Percentiles rank a stretch among this genome's conserved stretches.
Conservation (phyloP, 257 asterid species). For the Penstemon eatonii region DNA sequence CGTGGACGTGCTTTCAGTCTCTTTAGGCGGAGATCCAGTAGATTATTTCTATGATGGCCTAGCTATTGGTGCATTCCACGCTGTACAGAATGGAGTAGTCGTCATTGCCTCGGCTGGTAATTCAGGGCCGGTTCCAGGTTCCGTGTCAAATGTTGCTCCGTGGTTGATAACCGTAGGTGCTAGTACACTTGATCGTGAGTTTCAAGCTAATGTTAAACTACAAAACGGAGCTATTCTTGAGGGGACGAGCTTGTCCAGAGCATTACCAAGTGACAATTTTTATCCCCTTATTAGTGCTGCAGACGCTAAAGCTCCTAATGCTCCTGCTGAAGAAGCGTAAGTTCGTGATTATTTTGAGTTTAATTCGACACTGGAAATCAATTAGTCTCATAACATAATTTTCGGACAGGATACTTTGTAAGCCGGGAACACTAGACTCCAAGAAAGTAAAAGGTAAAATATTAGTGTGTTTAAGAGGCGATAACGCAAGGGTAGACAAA, state of each 20-base stretch:
- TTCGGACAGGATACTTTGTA: conserved; percentile 47
- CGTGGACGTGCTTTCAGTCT: conserved; percentile 67
- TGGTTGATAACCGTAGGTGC: conserved; percentile 78
- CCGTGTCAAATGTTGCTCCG: conserved; percentile 61
- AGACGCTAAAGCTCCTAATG: conserved; percentile 36
- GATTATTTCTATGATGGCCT: conserved; percentile 38
- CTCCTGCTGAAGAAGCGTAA: conserved; percentile 44
- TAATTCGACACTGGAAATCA: not conserved
- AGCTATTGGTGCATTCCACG: conserved; percentile 63
- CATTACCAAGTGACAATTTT: conserved; percentile 30
- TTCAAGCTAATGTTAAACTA: conserved; percentile 31
- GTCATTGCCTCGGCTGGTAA: conserved; percentile 71
- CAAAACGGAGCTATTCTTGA: conserved; percentile 30
- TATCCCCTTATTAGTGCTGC: conserved; percentile 46
- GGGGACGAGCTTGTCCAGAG: conserved; percentile 44
- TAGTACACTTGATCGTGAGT: conserved; percentile 58
- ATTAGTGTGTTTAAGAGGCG: conserved; percentile 58
- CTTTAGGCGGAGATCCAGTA: conserved; percentile 43
- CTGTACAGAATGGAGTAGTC: conserved; percentile 48
- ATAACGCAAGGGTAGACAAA: conserved; percentile 32
- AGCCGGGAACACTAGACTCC: conserved; percentile 38
- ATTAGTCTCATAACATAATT: not conserved
- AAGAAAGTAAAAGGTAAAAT: conserved; percentile 56
- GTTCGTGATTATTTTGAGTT: not conserved
- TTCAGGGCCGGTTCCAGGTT: conserved; percentile 35